Evolutionary conservation across 345 rosid genomes (phyloP).

Genomic region (Microcos paniculata): DNA sequence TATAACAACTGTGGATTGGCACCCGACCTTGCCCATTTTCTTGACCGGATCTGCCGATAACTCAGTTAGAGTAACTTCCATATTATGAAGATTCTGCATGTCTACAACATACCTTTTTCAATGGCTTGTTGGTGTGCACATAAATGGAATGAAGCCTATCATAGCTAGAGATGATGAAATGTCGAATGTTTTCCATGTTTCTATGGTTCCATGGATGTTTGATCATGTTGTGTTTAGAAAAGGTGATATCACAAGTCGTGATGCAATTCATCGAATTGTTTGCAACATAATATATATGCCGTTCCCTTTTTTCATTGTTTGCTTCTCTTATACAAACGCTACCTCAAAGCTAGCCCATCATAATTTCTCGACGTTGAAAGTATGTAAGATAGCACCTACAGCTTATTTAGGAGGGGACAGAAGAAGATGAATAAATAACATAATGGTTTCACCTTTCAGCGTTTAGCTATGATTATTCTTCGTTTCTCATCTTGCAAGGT

Average conservation of each 20-base stretch:
- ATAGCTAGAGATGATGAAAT: neutral
- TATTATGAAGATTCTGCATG: slow-evolving; percentile 18
- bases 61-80: slow-evolving; percentile 63
- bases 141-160: neutral
- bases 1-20: slow-evolving; percentile 74
- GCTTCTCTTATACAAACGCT: neutral
- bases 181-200: neutral
- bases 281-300: neutral
- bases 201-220: neutral
- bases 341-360: too few relatives aligned
- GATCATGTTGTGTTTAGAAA: neutral
- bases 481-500: neutral
- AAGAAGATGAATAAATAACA: too few relatives aligned
- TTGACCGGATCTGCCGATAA: slow-evolving; percentile 71
- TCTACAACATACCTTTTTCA: neutral
- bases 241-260: neutral
- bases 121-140: neutral
- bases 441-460: too few relatives aligned
- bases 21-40: slow-evolving; percentile 65
- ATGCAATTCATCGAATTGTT: slow-evolving; percentile 6
- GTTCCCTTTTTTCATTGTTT: neutral
- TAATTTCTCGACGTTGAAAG: too few relatives aligned
- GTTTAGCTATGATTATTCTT: neutral
- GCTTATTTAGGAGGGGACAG: too few relatives aligned
- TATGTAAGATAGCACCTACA: too few relatives aligned